Base-by-base conservation (phyloP, 73 alveolate genomes). In the Paramecium caudatum region DNA sequence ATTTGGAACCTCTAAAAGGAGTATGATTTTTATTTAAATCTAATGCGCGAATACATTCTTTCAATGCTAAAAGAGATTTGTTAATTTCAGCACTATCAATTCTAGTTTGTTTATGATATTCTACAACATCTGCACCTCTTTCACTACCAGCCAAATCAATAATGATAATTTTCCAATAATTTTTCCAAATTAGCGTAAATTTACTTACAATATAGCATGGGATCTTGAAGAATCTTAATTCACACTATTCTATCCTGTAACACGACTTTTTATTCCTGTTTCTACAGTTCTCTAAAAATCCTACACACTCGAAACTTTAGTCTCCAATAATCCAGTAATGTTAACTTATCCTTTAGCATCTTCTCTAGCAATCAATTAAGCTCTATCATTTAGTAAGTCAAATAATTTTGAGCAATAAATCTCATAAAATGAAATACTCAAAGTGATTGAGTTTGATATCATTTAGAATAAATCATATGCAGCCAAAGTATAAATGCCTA, bases 141-240 rank as follows among this genome's bases (percentile, higher is more conserved):
- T 99, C 99, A 80, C 99, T 96, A 88, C 99, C 99, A 1, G 99
- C 99, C 84, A 99, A 96, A 94, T 99, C 99, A 21, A 99, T 99
- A 93, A 90, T 90, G 92, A 61, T 74, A 83, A 49, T 63, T 91
- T 91, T 27, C 95, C 82, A 86, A 80, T 30, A 21, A 65, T 48
- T 27, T 65, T 41, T n/a, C 70, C 46, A 15, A 47, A n/a, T 55
- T 91, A 47, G 12, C 80, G 63, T 81, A 91, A 90, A 39, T 90
- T 45, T 32, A 91, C 90, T 33, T 91, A 55, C 13, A 91, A 41
- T 13, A 91, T 80, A 12, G 94, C 95, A 90, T 91, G 95, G 23
- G 94, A 90, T 61, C 95, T 91, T n/a, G 95, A 91, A 33, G 92
- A 70, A 47, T 91, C 95, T 46, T 50, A 86, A 49, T 91, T 91